These are phyloP conservation scores for Nakaseomyces uthaithaninus DNA, from an alignment of 1,139 yeast genomes.

Conservation along the genomic window DNA sequence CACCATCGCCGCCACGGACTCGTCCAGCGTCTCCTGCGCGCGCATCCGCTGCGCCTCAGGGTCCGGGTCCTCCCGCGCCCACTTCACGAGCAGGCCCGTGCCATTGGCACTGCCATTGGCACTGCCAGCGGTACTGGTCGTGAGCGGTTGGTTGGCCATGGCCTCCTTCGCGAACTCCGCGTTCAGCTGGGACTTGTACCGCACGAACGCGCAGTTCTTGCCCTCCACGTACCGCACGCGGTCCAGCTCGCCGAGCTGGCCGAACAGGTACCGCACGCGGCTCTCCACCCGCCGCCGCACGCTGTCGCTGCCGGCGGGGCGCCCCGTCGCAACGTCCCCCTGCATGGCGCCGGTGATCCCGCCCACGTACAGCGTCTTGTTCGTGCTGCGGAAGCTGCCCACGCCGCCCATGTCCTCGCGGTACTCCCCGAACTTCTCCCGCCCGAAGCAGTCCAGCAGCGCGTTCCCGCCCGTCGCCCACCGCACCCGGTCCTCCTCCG, in stretches of 20 bases:
- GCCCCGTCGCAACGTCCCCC: constrained; percentile 18
- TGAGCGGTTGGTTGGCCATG: constrained; percentile 71
- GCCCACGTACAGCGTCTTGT: constrained; percentile 73
- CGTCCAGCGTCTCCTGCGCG: constrained; percentile 30
- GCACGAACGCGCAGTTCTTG: constrained; percentile 73
- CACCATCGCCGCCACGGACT: constrained; percentile 21
- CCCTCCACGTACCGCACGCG: constrained; percentile 52
- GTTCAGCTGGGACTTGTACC: constrained; percentile 54
- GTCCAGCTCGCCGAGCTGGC: constrained; percentile 73
- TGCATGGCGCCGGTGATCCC: constrained; percentile 40
- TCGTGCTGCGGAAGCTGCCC: constrained; percentile 67
- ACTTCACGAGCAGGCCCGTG: constrained; percentile 59
- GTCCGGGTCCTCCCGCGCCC: constrained; percentile 90
- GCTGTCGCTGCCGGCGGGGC: constrained; percentile 22
- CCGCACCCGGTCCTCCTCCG: constrained; percentile 35
- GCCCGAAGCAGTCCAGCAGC: constrained; percentile 72
- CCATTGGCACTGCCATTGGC: constrained; percentile 26
- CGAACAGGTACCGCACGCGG: constrained; percentile 44
- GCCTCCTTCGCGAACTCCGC: constrained; percentile 96
- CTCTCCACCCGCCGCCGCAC: constrained; percentile 26
- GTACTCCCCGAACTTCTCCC: constrained; percentile 76
- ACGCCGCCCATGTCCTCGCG: constrained; percentile 94
- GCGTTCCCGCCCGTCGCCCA: constrained; percentile 35
- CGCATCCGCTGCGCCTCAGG: constrained; percentile 55
- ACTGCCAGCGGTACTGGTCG: constrained; percentile 39